Evolutionary conservation across 2,329 filamentous ascomycete species (phyloP), one percentile per base, ranked within the genome.

Genomic region (Arthrinium phaeospermum): DNA sequence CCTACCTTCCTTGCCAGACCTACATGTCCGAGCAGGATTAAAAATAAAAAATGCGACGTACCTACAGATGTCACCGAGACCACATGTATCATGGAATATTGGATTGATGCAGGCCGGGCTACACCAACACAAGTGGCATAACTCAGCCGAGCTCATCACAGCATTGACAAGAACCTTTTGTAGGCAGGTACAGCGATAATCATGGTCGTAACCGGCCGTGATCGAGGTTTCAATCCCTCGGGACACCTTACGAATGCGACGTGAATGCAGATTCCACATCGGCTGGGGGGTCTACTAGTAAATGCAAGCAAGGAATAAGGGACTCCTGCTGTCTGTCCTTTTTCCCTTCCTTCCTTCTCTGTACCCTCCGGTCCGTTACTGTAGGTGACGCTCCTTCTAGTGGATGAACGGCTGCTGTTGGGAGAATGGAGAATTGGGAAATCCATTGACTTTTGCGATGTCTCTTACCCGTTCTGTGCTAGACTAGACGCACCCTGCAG

Each of bases 381-480:
- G 27, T 41, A n/a, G 34, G 53, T 37, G 57, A 64, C 16, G 22
- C 19, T 49, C 46, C 46, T 8, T n/a, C 46, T 49, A 49, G 46
- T 49, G 46, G n/a, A 49, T n/a, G 46, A n/a, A 49, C 16, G 49
- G 49, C 49, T 51, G 47, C 47, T 51, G 14, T 37, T 22, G 53
- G 14, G 30, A 37, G 30, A n/a, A n/a, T 64, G 30, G 34, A 41
- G 57, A 64, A 41, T 64, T 64, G 57, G 34, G 22, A 41, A 64
- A 64, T n/a, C 57, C 57, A 64, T 64, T 64, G 57, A 64, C 34
- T 64, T 64, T 64, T 41, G 57, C 41, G 57, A 64, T 64, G 57
- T 41, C 22, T 64, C 57, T 64, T 64, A 41, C 57, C 57, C 34
- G 34, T 41, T 64, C 34, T 3, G 57, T 41, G 30, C 57, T 64